phyloP scores from a whole-genome alignment of 2,329 filamentous ascomycete genomes.

The Lachnellula hyalina region DNA sequence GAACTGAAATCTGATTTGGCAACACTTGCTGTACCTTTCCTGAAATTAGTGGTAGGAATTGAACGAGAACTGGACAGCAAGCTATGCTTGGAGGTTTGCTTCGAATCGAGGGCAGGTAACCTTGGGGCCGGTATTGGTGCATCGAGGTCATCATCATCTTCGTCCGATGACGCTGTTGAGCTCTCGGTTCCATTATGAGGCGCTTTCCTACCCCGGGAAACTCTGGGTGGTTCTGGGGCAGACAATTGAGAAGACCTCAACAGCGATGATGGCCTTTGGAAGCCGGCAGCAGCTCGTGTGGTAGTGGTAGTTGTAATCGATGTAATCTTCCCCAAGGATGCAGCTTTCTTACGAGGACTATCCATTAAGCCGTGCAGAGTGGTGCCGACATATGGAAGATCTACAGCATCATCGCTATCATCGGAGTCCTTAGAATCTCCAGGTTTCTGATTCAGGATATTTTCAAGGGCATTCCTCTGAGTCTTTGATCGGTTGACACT shows the following conservation, averaged over 20 bases:
- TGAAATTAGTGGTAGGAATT: not conserved
- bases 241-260: conserved; percentile 12
- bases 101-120: conserved; percentile 1
- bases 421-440: conserved; percentile 19
- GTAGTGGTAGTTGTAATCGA: conserved; percentile 16
- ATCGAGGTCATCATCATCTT: conserved; percentile 28
- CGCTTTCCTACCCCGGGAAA: not conserved
- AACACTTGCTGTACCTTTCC: not conserved
- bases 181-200: not conserved
- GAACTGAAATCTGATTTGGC: not conserved
- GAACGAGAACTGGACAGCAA: not conserved
- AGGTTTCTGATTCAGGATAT: conserved; percentile 18
- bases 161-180: conserved; percentile 18
- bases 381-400: conserved; percentile 34
- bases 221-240: not conserved
- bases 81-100: not conserved
- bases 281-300: conserved; percentile 32
- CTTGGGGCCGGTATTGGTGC: conserved; percentile 22
- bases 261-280: conserved; percentile 17
- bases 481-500: conserved; percentile 33
- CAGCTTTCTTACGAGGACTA: conserved; percentile 31
- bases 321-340: conserved; percentile 26
- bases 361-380: conserved; percentile 41
- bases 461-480: conserved; percentile 32
- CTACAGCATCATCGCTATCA: conserved; percentile 28